A percentile compares a stretch with the other conserved stretches of the same genome.
These are phyloP conservation scores for Thozetella sp. DNA, from an alignment of 495 filamentous ascomycete species.

Conservation along the genomic window DNA sequence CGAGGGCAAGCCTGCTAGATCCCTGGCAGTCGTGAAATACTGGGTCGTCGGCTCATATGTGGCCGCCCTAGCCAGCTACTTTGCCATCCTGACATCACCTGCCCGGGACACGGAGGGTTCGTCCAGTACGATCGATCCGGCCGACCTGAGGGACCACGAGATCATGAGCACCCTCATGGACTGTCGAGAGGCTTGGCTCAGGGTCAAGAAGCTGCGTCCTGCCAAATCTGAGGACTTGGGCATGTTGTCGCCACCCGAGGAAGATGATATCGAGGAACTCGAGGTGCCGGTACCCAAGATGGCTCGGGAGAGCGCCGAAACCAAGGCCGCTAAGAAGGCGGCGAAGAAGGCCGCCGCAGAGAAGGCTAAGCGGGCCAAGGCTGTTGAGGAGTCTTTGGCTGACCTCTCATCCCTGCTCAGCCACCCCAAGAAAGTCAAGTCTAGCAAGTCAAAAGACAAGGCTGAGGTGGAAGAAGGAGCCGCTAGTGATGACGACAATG, in stretches of 20 bases:
- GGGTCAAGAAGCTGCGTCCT: slow-evolving; percentile 62
- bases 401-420: slow-evolving; percentile 45
- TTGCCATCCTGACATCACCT: slow-evolving; percentile 81
- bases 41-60: slow-evolving; percentile 82
- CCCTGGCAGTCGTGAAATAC: slow-evolving; percentile 65
- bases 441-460: slow-evolving; percentile 28
- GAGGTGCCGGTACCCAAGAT: slow-evolving; percentile 19
- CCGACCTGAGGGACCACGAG: slow-evolving; percentile 80
- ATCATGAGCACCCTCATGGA: slow-evolving; percentile 84
- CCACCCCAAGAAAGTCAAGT: slow-evolving; percentile 41
- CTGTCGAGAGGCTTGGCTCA: slow-evolving; percentile 79
- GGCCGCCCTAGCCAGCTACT: slow-evolving; percentile 87
- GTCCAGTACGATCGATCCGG: slow-evolving; percentile 60
- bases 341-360: slow-evolving; percentile 26
- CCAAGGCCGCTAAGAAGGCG: slow-evolving; percentile 27
- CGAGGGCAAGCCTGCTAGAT: slow-evolving; percentile 57
- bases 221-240: slow-evolving; percentile 15
- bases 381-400: slow-evolving; percentile 47
- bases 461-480: slow-evolving; percentile 25
- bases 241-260: slow-evolving; percentile 36
- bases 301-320: slow-evolving; percentile 22
- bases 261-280: slow-evolving; percentile 27
- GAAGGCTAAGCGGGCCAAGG: slow-evolving; percentile 43
- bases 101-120: slow-evolving; percentile 53
- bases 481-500: slow-evolving; percentile 35